A percentile compares a stretch with the other conserved stretches of the same genome.
phyloP scores from a whole-genome alignment of 2,329 filamentous ascomycete species.

The Fusarium falciforme region DNA sequence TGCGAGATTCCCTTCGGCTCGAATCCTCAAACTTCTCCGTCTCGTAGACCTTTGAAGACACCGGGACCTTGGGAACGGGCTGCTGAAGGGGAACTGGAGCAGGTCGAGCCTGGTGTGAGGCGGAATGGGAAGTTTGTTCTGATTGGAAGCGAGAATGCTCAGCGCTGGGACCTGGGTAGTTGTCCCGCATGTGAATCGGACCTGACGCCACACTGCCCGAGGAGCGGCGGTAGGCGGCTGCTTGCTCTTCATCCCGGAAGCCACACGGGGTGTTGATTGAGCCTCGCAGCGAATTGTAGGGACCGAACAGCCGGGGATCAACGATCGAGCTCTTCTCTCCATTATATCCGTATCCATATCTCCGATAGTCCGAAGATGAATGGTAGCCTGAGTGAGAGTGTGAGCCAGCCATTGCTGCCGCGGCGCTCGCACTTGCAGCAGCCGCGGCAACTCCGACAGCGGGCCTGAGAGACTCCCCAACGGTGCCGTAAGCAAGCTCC shows the following conservation, averaged over 20 bases:
- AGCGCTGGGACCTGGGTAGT: conserved; percentile 74
- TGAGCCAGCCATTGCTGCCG: conserved; percentile 52
- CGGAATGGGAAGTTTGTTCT: conserved; percentile 60
- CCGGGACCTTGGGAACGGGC: conserved; percentile 81
- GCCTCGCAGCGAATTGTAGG: conserved; percentile 69
- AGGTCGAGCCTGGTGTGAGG: conserved; percentile 60
- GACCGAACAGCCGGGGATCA: conserved; percentile 69
- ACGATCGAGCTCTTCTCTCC: conserved; percentile 62
- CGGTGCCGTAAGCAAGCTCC: conserved; percentile 52
- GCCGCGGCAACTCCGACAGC: conserved; percentile 43
- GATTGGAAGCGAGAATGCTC: conserved; percentile 74
- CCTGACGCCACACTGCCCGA: conserved; percentile 36
- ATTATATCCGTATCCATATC: conserved; percentile 49
- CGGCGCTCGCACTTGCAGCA: conserved; percentile 55
- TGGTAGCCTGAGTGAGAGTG: conserved; percentile 41
- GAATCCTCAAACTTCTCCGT: conserved; percentile 56
- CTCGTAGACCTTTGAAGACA: conserved; percentile 76
- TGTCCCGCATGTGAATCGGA: conserved; percentile 63
- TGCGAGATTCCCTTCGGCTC: conserved; percentile 48
- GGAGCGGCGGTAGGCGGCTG: conserved; percentile 41
- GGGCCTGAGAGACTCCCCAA: conserved; percentile 41
- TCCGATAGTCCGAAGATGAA: conserved; percentile 19
- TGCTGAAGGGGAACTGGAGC: conserved; percentile 81
- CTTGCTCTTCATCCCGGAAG: conserved; percentile 55
- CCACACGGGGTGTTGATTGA: conserved; percentile 66